Evolutionary conservation across 768 basidiomycete species (phyloP).

Genomic region (Dioszegia crocea): DNA sequence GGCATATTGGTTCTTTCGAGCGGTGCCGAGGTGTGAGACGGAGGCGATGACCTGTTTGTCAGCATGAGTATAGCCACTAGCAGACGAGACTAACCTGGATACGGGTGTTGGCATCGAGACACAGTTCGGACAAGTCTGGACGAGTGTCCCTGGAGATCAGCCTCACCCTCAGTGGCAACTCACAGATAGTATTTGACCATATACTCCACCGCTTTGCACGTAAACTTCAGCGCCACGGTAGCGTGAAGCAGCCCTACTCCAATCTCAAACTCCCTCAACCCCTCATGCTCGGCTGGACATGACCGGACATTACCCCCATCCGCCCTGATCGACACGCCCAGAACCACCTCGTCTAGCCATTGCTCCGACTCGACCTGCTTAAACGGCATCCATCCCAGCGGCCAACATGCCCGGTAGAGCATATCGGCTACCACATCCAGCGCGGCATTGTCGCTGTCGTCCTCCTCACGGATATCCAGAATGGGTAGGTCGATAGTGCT

Average conservation of each 20-base stretch:
- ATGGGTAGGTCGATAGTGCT: no score
- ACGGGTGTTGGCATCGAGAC: constrained; percentile 70
- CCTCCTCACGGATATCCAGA: no score
- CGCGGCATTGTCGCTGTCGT: constrained; percentile 41
- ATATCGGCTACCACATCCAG: constrained; percentile 47
- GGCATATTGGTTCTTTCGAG: constrained; percentile 85
- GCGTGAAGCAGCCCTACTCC: constrained; percentile 59
- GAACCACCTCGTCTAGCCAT: constrained; percentile 37
- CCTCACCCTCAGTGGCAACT: constrained; percentile 5
- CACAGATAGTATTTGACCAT: constrained; percentile 51
- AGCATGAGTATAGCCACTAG: background rate
- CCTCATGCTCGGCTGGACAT: constrained; percentile 80
- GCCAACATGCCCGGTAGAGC: constrained; percentile 29
- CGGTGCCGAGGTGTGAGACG: constrained; percentile 66
- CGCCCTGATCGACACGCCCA: constrained; percentile 39
- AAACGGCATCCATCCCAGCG: no score
- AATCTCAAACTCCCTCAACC: constrained; percentile 73
- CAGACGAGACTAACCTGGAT: no score
- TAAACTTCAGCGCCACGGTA: constrained; percentile 59
- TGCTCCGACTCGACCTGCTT: constrained; percentile 38
- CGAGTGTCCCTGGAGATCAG: constrained; percentile 17
- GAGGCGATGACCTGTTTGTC: constrained; percentile 61
- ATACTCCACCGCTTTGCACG: constrained; percentile 54
- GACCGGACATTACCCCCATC: constrained; percentile 55
- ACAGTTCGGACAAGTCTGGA: constrained; percentile 37